Evolutionary conservation across 2,329 filamentous ascomycete genomes (phyloP).

Genomic region (Colletotrichum coccodes): DNA sequence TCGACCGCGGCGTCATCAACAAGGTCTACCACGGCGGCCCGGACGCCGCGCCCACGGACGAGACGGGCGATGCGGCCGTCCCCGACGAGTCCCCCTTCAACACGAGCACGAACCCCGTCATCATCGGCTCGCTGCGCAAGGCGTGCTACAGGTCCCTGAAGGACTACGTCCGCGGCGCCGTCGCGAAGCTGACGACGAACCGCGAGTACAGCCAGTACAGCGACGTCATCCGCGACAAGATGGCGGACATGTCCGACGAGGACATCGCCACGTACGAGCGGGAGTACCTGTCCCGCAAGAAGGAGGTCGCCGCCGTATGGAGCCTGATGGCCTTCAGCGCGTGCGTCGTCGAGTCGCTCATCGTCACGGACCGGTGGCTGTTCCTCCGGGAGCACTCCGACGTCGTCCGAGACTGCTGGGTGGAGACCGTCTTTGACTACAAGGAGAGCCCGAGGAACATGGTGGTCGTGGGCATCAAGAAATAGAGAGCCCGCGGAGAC

Average conservation of each 20-base stretch:
- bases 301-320: constrained; percentile 90
- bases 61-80: constrained; percentile 36
- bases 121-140: constrained; percentile 87
- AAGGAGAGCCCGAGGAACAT: constrained; percentile 86
- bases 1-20: constrained; percentile 82
- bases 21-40: constrained; percentile 58
- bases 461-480: constrained; percentile 92
- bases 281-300: constrained; percentile 72
- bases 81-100: constrained; percentile 54
- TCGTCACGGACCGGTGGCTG: constrained; percentile 90
- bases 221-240: constrained; percentile 70
- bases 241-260: constrained; percentile 77
- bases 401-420: constrained; percentile 81
- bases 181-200: constrained; percentile 75
- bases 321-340: constrained; percentile 96
- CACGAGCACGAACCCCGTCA: constrained; percentile 78
- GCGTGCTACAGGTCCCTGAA: constrained; percentile 79
- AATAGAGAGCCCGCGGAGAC: constrained; percentile 42
- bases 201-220: constrained; percentile 68
- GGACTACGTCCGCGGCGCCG: constrained; percentile 82
- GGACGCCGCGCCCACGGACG: constrained; percentile 34
- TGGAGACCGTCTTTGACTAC: constrained; percentile 94
- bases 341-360: constrained; percentile 86
- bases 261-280: constrained; percentile 78
- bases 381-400: constrained; percentile 83